Evolutionary conservation across 208 protist genomes (phyloP), one percentile per base, ranked within the genome.

Genomic region (Trypanosomatidae sp.): DNA sequence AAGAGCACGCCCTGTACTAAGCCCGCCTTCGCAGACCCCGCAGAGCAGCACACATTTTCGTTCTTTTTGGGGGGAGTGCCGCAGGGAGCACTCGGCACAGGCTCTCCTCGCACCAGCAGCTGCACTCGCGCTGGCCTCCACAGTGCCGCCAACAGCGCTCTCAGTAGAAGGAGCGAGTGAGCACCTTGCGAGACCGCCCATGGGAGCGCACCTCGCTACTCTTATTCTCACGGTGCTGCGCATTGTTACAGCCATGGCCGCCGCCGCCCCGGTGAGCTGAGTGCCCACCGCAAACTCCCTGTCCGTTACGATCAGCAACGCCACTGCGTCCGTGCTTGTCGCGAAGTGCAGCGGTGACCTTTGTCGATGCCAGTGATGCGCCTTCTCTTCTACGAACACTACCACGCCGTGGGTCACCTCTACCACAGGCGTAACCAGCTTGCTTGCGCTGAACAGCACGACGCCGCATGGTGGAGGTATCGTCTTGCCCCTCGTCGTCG

Each of bases 151-250:
- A 7, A 9, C 9, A 13, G 25, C 47, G 66, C 5, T 12, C 46
- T 81, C 60, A 91, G 49, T 91, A 91, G 22, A 91, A 60, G 3
- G 87, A 88, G 15, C 84, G 87, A 28, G 84, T 87, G 46, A 76
- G 71, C n/a, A 87, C 80, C 59, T 84, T 88, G 28, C 68, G 64
- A 28, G 68, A 58, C 9, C 74, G 66, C 44, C 71, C 62, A 25
- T 75, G 52, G 49, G 77, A 76, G 52, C 71, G 50, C 9, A 49
- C n/a, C 5, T 39, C 39, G 58, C 43, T 56, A 13, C 30, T 30
- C 17, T 39, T 19, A 15, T 69, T 56, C 36, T 55, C 49, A 10
- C 19, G 33, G 7, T 30, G 8, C 4, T 68, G 64, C n/a, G 43
- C n/a, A 1, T 5, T 53, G 13, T 1, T 4, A 47, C 46, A 30